Base-by-base conservation (phyloP, 2,329 filamentous ascomycete genomes). In the Colletotrichum somersetense region DNA sequence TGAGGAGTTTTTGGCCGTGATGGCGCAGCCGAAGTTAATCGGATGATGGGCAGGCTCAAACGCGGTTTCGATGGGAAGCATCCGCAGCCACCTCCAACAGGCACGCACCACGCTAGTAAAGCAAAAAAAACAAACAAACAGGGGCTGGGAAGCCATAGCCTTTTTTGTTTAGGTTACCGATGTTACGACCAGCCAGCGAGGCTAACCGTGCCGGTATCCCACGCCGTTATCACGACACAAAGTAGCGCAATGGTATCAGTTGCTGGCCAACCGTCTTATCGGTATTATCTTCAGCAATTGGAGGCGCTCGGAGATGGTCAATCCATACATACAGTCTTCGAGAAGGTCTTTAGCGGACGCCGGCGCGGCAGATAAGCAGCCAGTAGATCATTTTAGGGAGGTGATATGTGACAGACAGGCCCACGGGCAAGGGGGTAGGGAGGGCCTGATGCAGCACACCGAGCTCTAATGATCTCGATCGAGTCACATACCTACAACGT, bases 1-100 rank as follows among this genome's bases (percentile, higher is more conserved):
- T 14, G 33, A 52, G 35, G 35, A 56, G 30, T 4, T 30, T 30
- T 71, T 57, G 55, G 59, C 55, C 67, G 40, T 26, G 33, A 46
- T 12, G 48, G 62, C 38, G 71, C 71, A 62, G 67, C 56, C 40
- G 62, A 52, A 62, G 56, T 57, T 61, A 71, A 73, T 71, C 67
- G 71, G 61, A 56, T 71, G 61, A 71, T 53, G 61, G 46, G 46
- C 30, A 26, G 57, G 50, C 53, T 33, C 23, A 8, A 40, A 33
- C 12, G 5, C 35, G 58, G 44, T 62, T 63, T 52, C 56, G 20
- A 66, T 56, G 38, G 40, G 12, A 12, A 42, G 20, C 18, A 35
- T 63, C 3, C 58, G 35, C 44, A 46, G 52, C n/a, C 67, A 63
- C 35, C 38, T 56, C 50, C 14, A 38, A 7, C 33, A n/a, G 14